phyloP scores from a whole-genome alignment of 257 asterid genomes.

The Primulina huaijiensis region DNA sequence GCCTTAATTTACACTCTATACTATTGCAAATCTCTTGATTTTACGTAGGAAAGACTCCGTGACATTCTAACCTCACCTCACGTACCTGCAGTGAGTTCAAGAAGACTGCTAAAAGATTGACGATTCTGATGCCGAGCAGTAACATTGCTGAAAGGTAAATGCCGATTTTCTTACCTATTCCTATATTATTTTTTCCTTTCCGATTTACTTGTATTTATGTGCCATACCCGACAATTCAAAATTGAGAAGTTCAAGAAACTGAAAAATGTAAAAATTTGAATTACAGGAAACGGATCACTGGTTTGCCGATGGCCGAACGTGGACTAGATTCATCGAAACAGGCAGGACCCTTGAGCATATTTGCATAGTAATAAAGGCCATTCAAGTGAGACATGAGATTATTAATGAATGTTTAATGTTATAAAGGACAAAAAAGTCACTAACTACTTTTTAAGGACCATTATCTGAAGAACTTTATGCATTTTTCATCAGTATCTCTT shows the following conservation, averaged over 20 bases:
- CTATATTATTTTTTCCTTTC: background rate
- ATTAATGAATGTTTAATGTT: background rate
- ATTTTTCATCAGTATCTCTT: background rate
- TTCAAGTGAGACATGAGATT: no score
- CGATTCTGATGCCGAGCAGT: slow-evolving; percentile 5
- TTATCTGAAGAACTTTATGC: background rate
- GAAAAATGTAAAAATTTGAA: background rate
- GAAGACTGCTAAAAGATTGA: slow-evolving; percentile 19
- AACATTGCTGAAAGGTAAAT: slow-evolving; percentile 9
- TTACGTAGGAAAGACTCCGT: background rate
- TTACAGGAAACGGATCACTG: slow-evolving; percentile 45
- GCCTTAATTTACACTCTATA: background rate
- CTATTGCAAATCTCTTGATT: background rate
- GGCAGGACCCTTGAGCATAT: slow-evolving; percentile 52
- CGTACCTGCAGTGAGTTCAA: slow-evolving; percentile 16
- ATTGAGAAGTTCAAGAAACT: background rate
- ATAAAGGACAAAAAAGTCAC: background rate
- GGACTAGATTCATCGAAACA: slow-evolving; percentile 53
- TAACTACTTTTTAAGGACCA: background rate
- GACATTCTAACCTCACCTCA: background rate
- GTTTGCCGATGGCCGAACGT: slow-evolving; percentile 39
- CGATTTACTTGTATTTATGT: background rate
- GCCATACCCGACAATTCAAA: background rate
- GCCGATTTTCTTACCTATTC: background rate
- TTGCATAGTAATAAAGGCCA: slow-evolving; percentile 28